These are phyloP conservation scores for Xanthoconium purpureum DNA, from an alignment of 768 basidiomycete genomes.

Conservation along the genomic window DNA sequence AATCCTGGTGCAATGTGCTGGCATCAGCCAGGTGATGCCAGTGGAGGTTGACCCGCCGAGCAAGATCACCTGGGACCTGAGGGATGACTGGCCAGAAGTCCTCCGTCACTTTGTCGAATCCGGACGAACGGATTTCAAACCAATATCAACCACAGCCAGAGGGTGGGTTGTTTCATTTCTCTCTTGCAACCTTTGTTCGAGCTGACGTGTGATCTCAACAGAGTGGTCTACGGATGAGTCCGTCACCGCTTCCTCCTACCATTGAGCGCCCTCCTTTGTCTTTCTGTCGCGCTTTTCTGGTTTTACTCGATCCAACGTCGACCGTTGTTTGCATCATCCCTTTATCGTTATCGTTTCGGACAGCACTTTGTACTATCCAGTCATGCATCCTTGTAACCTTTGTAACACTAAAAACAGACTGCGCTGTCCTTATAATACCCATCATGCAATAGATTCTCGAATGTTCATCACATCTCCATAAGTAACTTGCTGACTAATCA, in stretches of 20 bases:
- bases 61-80: slow-evolving; percentile 71
- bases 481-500: slow-evolving; percentile 22
- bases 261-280: slow-evolving; percentile 9
- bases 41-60: slow-evolving; percentile 79
- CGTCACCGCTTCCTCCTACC: neutral
- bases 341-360: slow-evolving; percentile 26
- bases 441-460: slow-evolving; percentile 15
- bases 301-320: slow-evolving; percentile 20
- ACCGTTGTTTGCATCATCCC: slow-evolving; percentile 27
- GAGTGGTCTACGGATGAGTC: slow-evolving; percentile 44
- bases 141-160: slow-evolving; percentile 72
- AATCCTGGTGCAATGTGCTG: slow-evolving; percentile 73
- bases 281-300: slow-evolving; percentile 2
- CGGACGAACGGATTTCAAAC: slow-evolving; percentile 75
- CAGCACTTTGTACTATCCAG: slow-evolving; percentile 23
- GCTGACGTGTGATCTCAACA: slow-evolving; percentile 17
- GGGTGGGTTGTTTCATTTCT: slow-evolving; percentile 50
- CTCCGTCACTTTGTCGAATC: slow-evolving; percentile 69
- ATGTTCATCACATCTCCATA: neutral
- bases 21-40: slow-evolving; percentile 79
- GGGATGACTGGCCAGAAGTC: slow-evolving; percentile 71
- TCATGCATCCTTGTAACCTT: slow-evolving; percentile 22
- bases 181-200: neutral
- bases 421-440: slow-evolving; percentile 17
- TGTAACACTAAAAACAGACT: slow-evolving; percentile 24